Base-by-base conservation (phyloP, 371 early-diverging fungal species). In the Smittium culicis region DNA sequence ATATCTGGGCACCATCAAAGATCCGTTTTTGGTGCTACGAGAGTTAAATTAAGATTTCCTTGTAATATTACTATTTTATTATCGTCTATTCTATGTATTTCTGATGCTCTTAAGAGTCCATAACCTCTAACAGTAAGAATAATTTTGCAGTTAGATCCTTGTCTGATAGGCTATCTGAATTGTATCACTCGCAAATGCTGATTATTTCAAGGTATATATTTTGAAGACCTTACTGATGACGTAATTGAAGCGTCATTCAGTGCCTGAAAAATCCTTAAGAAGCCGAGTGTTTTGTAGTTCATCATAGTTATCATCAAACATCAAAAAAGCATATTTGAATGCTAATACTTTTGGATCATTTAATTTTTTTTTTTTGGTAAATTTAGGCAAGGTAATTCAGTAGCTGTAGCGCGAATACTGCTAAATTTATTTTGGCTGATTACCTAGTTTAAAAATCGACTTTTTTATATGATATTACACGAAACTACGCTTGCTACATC, bases 71-170 rank as follows among this genome's bases (percentile, higher is more conserved):
- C 8, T 14, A 8, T 62, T 25, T 25, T 30, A 16, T 14, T 17
- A 24, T 62, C 62, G 62, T 62, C 30, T 3, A 62, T 62, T 20
- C 62, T 32, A 25, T 62, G 27, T 14, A 34, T 62, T 28, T 62
- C 32, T 3, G 29, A 28, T 5, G 11, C 34, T 32, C 16, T 30
- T 16, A 62, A 8, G 30, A 62, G 30, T 24, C 32, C 62, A 5
- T 25, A 3, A 62, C 30, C 3, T 2, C 17, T 35, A 62, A 25
- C 5, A 62, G 62, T 20, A 3, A 62, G 20, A 14, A 62, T 20
- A 62, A 30, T 30, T 30, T 62, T 32, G 3, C 20, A 32, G 17
- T 62, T 2, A 32, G 62, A 8, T 5, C 8, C 17, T 62, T 35
- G 11, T 34, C 20, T 8, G 30, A 62, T 3, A 62, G 16, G 14